A percentile compares a stretch with the other conserved stretches of the same genome.
Conservation (phyloP, 2,329 filamentous ascomycete genomes). For the Colletotrichum endophyticum region DNA sequence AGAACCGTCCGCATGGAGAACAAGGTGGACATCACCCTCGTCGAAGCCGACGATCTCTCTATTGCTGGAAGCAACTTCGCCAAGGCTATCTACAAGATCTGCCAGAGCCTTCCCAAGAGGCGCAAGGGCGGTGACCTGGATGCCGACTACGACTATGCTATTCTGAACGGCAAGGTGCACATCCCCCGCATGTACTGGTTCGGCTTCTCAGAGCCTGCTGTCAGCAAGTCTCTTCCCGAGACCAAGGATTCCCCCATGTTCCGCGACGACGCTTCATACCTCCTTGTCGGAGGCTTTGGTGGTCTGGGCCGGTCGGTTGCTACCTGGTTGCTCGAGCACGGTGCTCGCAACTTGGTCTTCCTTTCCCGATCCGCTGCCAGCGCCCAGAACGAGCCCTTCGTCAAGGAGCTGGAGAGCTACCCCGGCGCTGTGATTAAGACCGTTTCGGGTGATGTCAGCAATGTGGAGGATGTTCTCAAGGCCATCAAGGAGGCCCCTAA, state of each 20-base stretch:
- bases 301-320: constrained; percentile 33
- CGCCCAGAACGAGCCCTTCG: background rate
- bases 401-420: constrained; percentile 24
- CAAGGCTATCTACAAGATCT: background rate
- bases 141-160: constrained; percentile 34
- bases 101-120: background rate
- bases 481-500: background rate
- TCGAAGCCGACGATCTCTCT: background rate
- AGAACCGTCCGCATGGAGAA: constrained; percentile 34
- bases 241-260: constrained; percentile 20
- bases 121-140: constrained; percentile 16
- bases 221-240: constrained; percentile 28
- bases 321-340: constrained; percentile 32
- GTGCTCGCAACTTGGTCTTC: constrained; percentile 30
- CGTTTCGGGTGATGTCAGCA: constrained; percentile 4
- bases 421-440: background rate
- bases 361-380: constrained; percentile 27
- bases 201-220: background rate
- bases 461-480: background rate
- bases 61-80: background rate
- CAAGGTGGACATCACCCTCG: constrained; percentile 23
- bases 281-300: constrained; percentile 35
- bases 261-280: constrained; percentile 22
- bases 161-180: constrained; percentile 27
- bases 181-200: constrained; percentile 25